A percentile compares a stretch with the other conserved stretches of the same genome.
These are phyloP conservation scores for Eimeria maxima DNA, from an alignment of 169 alveolate genomes.

Conservation along the genomic window DNA sequence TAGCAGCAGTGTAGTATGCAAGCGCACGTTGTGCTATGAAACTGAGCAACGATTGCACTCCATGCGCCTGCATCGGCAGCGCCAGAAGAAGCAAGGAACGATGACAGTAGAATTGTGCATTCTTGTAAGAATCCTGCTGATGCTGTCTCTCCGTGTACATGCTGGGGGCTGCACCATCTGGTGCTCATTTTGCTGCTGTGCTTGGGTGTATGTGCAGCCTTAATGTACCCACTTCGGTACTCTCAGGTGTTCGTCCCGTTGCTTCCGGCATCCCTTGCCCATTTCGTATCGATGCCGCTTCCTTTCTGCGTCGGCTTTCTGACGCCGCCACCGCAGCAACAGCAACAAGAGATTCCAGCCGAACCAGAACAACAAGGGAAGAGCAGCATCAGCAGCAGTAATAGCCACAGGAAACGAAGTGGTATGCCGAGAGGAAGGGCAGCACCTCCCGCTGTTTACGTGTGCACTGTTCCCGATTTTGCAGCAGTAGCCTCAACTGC, in stretches of 20 bases:
- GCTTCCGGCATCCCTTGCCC: conserved; percentile 54
- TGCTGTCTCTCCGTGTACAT: neutral
- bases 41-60: neutral
- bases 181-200: conserved; percentile 15
- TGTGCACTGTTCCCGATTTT: conserved; percentile 57
- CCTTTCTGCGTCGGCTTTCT: conserved; percentile 67
- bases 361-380: conserved; percentile 37
- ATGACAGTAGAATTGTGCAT: neutral
- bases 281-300: conserved; percentile 63
- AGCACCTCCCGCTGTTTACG: conserved; percentile 62
- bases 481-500: conserved; percentile 44
- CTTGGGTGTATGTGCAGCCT: conserved; percentile 8
- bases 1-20: neutral
- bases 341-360: neutral
- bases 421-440: conserved; percentile 67
- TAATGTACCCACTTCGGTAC: conserved; percentile 65
- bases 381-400: conserved; percentile 42
- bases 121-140: neutral
- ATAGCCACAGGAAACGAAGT: conserved; percentile 25
- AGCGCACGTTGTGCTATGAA: neutral
- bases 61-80: neutral
- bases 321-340: conserved; percentile 59
- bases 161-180: neutral
- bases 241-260: conserved; percentile 69
- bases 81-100: neutral